Percentiles rank a stretch among this genome's conserved stretches.
phyloP scores from a whole-genome alignment of 768 basidiomycete species.

The Rhodotorula kratochvilovae region DNA sequence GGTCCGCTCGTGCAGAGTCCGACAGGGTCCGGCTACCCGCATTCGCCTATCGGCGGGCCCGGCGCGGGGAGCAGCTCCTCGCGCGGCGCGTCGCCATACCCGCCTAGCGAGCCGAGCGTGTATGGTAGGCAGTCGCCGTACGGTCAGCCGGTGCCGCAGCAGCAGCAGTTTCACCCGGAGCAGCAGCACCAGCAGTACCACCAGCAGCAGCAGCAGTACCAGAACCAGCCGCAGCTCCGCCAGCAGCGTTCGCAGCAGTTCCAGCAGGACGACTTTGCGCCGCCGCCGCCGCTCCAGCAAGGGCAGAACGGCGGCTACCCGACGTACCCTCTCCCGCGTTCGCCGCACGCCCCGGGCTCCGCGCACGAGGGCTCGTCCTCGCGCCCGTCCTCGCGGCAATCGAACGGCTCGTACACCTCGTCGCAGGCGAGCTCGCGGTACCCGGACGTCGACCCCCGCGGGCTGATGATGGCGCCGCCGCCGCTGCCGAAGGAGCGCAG shows the following conservation, averaged over 20 bases:
- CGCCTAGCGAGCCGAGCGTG: neutral
- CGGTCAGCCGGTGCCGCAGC: neutral
- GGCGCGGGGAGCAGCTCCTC: neutral
- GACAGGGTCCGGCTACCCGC: neutral
- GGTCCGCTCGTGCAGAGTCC: neutral
- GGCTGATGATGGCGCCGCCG: slow-evolving; percentile 3
- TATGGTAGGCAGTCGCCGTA: slow-evolving; percentile 2
- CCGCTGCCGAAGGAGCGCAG: slow-evolving; percentile 34
- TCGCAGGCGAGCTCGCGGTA: neutral
- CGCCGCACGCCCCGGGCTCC: neutral
- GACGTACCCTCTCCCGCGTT: neutral
- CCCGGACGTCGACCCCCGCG: neutral
- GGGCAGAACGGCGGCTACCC: neutral
- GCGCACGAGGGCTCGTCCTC: neutral
- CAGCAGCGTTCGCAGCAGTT: no score
- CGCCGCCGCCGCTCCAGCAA: neutral
- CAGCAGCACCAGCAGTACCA: neutral
- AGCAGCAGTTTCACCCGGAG: neutral
- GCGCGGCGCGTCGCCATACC: slow-evolving; percentile 15
- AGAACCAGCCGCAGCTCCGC: neutral
- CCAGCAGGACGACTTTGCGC: neutral
- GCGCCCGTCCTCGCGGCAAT: slow-evolving; percentile 13
- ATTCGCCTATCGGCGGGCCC: neutral
- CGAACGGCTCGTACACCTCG: slow-evolving; percentile 12
- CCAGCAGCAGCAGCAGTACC: neutral